A percentile compares a stretch with the other conserved stretches of the same genome.
Conservation (phyloP, 2,329 filamentous ascomycete genomes). For the Fusarium coicis region DNA sequence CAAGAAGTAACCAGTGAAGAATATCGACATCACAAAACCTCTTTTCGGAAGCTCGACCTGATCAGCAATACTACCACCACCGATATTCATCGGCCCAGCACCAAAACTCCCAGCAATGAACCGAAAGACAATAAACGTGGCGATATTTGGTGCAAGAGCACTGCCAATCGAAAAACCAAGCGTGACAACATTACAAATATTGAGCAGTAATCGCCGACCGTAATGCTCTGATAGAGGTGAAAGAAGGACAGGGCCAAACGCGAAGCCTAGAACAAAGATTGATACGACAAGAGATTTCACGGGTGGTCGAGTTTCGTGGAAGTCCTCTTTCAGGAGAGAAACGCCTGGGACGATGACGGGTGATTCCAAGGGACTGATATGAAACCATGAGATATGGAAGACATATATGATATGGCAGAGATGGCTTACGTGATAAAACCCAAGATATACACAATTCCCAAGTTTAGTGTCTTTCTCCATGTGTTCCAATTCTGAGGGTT, state of each 20-base stretch:
- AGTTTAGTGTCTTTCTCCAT: not conserved
- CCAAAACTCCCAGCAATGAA: conserved; percentile 13
- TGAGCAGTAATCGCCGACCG: conserved; percentile 13
- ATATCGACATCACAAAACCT: conserved; percentile 17
- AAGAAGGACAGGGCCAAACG: conserved; percentile 7
- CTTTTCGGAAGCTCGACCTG: not conserved
- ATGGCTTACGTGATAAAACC: conserved; percentile 14
- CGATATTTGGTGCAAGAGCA: not conserved
- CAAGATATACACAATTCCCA: not conserved
- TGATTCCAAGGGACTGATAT: not conserved
- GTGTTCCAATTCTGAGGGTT: conserved; percentile 16
- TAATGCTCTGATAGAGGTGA: conserved; percentile 12
- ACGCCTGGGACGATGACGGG: conserved; percentile 16
- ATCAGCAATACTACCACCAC: conserved; percentile 8
- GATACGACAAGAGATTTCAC: conserved; percentile 21
- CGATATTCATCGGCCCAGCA: conserved; percentile 14
- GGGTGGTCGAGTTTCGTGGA: conserved; percentile 13
- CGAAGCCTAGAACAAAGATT: conserved; percentile 15
- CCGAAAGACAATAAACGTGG: conserved; percentile 7
- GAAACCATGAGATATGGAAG: not conserved
- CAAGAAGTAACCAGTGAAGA: conserved; percentile 12
- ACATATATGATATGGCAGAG: rapidly evolving
- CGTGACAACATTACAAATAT: not conserved
- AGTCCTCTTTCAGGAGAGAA: conserved; percentile 8
- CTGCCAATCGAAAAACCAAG: conserved; percentile 8